Evolutionary conservation across 352 stramenopile species (phyloP).

Genomic region (Pythium monospermum): DNA sequence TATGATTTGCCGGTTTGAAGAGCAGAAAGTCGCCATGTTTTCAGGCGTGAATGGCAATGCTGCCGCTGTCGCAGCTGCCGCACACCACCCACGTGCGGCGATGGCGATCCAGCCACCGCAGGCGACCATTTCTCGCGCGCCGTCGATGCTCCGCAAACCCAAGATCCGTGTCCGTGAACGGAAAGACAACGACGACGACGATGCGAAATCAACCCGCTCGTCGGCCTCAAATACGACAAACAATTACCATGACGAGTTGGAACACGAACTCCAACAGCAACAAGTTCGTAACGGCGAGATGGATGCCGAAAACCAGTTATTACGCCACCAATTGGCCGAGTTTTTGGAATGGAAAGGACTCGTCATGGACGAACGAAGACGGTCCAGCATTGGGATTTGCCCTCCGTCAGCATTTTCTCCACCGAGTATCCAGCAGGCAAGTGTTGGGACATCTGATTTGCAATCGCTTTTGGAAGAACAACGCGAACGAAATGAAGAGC

Average conservation of each 20-base stretch:
- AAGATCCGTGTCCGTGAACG: slow-evolving; percentile 43
- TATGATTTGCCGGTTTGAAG: slow-evolving; percentile 84
- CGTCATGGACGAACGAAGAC: slow-evolving; percentile 20
- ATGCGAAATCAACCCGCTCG: slow-evolving; percentile 26
- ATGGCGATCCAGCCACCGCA: slow-evolving; percentile 8
- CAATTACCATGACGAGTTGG: slow-evolving; percentile 27
- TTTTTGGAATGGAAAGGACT: slow-evolving; percentile 64
- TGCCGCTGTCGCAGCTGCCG: too few species aligned
- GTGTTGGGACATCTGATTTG: slow-evolving; percentile 26
- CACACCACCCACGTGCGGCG: slow-evolving; percentile 6
- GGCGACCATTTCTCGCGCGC: slow-evolving; percentile 8
- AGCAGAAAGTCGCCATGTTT: slow-evolving; percentile 71
- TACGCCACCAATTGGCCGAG: slow-evolving; percentile 63
- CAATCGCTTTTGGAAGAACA: slow-evolving; percentile 25
- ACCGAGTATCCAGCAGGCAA: background rate
- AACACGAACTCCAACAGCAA: slow-evolving; percentile 47
- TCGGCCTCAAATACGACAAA: slow-evolving; percentile 22
- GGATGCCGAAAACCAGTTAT: slow-evolving; percentile 61
- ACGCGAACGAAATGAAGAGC: slow-evolving; percentile 33
- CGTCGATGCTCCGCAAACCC: slow-evolving; percentile 38
- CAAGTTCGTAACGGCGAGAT: slow-evolving; percentile 37
- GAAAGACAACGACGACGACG: slow-evolving; percentile 34
- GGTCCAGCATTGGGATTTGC: slow-evolving; percentile 6
- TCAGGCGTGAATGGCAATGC: slow-evolving; percentile 33
- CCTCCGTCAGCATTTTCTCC: background rate